Base-by-base conservation (phyloP, 352 stramenopile species). In the Globisporangium camurandrum region DNA sequence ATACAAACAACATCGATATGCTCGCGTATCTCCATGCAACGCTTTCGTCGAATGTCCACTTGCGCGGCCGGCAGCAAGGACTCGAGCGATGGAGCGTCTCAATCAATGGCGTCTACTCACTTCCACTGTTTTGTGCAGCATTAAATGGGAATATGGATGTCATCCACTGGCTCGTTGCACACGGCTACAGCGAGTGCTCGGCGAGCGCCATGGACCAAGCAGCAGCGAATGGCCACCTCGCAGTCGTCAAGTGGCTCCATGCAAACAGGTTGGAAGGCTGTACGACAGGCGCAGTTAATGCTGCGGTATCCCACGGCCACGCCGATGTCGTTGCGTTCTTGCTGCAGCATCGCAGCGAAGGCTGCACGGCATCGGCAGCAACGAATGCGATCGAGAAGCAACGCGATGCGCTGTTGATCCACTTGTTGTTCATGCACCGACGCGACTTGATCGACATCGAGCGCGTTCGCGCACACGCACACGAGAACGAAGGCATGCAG, bases 161-260 rank as follows among this genome's bases (percentile, higher is more conserved):
- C n/a, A n/a, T n/a, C n/a, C n/a, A n/a, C n/a, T n/a, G n/a, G n/a
- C n/a, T n/a, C n/a, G n/a, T n/a, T n/a, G n/a, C n/a, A n/a, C n/a
- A n/a, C n/a, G n/a, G n/a, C n/a, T n/a, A n/a, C n/a, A n/a, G n/a
- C n/a, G n/a, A n/a, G n/a, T n/a, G n/a, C n/a, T n/a, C n/a, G n/a
- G n/a, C n/a, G n/a, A n/a, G n/a, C n/a, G n/a, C n/a, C n/a, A n/a
- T n/a, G n/a, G n/a, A n/a, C n/a, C n/a, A n/a, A n/a, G n/a, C n/a
- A n/a, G n/a, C n/a, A n/a, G n/a, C n/a, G n/a, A n/a, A n/a, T n/a
- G n/a, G n/a, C n/a, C n/a, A n/a, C n/a, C n/a, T n/a, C n/a, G n/a
- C n/a, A n/a, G n/a, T n/a, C n/a, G n/a, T n/a, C n/a, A n/a, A n/a
- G 27, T 61, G 34, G 51, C 40, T 61, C 5, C 54, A 61, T 27